Percentiles rank a stretch among this genome's conserved stretches.
Conservation (phyloP, 108 stramenopile species). For the Nannochloropsis oceanica region DNA sequence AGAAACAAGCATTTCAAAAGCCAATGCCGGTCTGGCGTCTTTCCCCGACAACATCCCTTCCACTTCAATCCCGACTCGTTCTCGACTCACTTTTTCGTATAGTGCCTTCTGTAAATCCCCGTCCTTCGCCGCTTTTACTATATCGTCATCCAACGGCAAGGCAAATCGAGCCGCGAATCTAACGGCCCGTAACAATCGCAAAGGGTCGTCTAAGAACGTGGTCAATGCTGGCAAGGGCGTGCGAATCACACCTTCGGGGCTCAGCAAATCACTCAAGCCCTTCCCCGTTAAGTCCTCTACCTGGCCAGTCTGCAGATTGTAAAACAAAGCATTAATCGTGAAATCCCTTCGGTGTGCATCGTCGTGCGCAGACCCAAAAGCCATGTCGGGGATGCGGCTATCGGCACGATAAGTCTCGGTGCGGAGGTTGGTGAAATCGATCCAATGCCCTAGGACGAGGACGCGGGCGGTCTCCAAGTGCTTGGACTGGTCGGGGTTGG, state of each 20-base stretch:
- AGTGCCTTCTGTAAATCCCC: neutral
- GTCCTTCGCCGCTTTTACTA: neutral
- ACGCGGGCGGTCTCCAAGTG: slow-evolving; percentile 96
- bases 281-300: slow-evolving; percentile 75
- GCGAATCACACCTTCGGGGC: slow-evolving; percentile 50
- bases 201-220: slow-evolving; percentile 79
- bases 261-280: slow-evolving; percentile 61
- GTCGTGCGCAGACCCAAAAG: slow-evolving; percentile 68
- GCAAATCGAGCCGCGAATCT: slow-evolving; percentile 71
- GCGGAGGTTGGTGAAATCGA: slow-evolving; percentile 85
- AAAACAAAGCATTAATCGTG: slow-evolving; percentile 84
- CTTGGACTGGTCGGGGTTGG: slow-evolving; percentile 93
- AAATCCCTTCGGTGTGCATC: slow-evolving; percentile 85
- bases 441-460: slow-evolving; percentile 57
- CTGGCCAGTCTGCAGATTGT: slow-evolving; percentile 64
- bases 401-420: slow-evolving; percentile 63
- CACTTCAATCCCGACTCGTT: neutral
- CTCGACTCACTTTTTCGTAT: neutral
- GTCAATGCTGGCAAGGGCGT: slow-evolving; percentile 77
- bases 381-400: slow-evolving; percentile 62
- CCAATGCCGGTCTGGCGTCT: neutral
- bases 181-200: slow-evolving; percentile 63
- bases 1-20: neutral
- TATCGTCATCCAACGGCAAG: slow-evolving; percentile 46
- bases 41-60: neutral